Percentiles rank a stretch among this genome's conserved stretches.
These are phyloP conservation scores for Echium plantagineum DNA, from an alignment of 257 asterid species.

Conservation along the genomic window DNA sequence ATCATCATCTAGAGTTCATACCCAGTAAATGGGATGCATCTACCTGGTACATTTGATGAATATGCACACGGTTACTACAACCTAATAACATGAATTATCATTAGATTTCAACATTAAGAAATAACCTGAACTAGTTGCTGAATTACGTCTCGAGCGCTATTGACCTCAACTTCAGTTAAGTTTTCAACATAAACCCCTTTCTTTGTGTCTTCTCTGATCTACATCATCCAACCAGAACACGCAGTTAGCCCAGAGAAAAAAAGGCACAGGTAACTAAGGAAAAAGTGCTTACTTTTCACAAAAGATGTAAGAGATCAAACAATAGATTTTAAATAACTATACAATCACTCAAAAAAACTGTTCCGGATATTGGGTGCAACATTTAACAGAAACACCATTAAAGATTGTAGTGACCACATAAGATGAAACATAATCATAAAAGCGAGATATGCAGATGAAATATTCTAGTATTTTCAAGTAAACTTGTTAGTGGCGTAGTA, in stretches of 20 bases:
- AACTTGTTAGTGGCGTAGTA: no score
- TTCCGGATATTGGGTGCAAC: no score
- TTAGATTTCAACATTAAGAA: slow-evolving; percentile 6
- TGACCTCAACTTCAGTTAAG: slow-evolving; percentile 79
- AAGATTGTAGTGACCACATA: no score
- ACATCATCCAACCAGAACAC: slow-evolving; percentile 17
- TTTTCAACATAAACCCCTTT: slow-evolving; percentile 94
- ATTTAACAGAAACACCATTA: no score
- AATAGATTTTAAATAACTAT: no score
- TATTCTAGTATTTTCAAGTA: no score
- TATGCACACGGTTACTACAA: background rate
- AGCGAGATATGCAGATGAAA: no score
- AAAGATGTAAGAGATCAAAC: no score
- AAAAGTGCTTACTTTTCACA: no score
- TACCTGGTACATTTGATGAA: background rate
- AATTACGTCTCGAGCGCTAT: slow-evolving; percentile 86
- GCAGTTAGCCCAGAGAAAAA: slow-evolving; percentile 1
- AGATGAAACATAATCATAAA: no score
- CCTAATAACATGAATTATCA: background rate
- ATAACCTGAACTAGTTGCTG: slow-evolving; percentile 89
- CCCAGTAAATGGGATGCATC: background rate
- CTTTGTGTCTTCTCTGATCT: slow-evolving; percentile 87
- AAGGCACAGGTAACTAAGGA: no score
- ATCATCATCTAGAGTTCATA: background rate
- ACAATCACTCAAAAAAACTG: no score